phyloP scores from a whole-genome alignment of 2,329 filamentous ascomycete species.

The Xylaria sp. region DNA sequence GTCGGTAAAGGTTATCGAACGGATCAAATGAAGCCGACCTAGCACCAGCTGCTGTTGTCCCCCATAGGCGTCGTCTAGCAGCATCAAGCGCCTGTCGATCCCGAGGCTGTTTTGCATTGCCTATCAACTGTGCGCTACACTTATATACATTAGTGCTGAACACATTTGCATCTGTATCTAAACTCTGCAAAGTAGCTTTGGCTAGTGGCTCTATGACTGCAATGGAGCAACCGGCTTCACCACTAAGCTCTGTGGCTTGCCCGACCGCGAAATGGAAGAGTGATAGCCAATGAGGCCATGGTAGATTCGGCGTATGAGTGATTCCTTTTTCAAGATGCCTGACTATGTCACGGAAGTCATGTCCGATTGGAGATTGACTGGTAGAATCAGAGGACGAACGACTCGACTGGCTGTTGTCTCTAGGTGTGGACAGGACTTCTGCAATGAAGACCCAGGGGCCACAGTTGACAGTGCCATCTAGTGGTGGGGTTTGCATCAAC shows the following conservation, averaged over 20 bases:
- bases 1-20: constrained; percentile 72
- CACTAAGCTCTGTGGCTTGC: constrained; percentile 69
- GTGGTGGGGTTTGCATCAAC: constrained; percentile 61
- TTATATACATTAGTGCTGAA: constrained; percentile 46
- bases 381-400: constrained; percentile 53
- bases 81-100: constrained; percentile 72
- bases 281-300: constrained; percentile 59
- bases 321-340: constrained; percentile 74
- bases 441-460: constrained; percentile 64
- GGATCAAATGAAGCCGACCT: constrained; percentile 64
- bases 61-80: constrained; percentile 74
- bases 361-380: constrained; percentile 63
- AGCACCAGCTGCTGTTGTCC: constrained; percentile 56
- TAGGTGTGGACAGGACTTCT: constrained; percentile 55
- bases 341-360: constrained; percentile 75
- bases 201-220: constrained; percentile 77
- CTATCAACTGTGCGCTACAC: constrained; percentile 57
- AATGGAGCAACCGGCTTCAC: constrained; percentile 73
- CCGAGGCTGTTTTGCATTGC: constrained; percentile 63
- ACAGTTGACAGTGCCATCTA: constrained; percentile 57
- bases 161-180: constrained; percentile 37
- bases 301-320: constrained; percentile 58
- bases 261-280: constrained; percentile 68
- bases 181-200: constrained; percentile 59
- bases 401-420: constrained; percentile 55